Evolutionary conservation across 805 yeast species (phyloP).

Genomic region (Saturnispora silvae): DNA sequence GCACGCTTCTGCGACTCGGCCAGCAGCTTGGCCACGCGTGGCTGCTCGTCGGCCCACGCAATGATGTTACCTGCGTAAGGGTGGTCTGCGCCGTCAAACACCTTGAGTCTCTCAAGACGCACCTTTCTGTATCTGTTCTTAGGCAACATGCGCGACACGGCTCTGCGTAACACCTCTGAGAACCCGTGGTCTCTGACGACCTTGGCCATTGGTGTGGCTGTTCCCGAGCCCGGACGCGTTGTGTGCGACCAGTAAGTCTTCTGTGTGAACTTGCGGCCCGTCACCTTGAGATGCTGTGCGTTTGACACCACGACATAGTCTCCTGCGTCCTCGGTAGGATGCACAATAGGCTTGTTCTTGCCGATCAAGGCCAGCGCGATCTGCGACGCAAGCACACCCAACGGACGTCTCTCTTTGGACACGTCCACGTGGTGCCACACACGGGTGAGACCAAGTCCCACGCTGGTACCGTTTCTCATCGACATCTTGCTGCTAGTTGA

Average conservation of each 20-base stretch:
- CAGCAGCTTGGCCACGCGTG: conserved; percentile 35
- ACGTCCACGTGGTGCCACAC: conserved; percentile 95
- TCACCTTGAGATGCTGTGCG: conserved; percentile 67
- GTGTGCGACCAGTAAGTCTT: conserved; percentile 87
- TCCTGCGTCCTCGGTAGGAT: conserved; percentile 76
- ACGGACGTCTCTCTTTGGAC: conserved; percentile 69
- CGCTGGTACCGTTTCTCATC: conserved; percentile 33
- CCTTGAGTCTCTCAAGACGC: conserved; percentile 75
- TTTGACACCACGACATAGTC: conserved; percentile 96
- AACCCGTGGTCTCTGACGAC: conserved; percentile 72
- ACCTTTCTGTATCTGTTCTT: conserved; percentile 72
- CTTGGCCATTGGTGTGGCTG: conserved; percentile 70
- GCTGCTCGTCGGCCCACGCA: conserved; percentile 76
- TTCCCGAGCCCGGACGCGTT: conserved; percentile 80
- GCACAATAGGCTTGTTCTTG: conserved; percentile 90
- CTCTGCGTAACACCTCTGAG: conserved; percentile 73
- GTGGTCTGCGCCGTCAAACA: conserved; percentile 78
- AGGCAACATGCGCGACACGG: conserved; percentile 95
- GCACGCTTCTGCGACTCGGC: conserved; percentile 27
- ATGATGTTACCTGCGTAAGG: conserved; percentile 77
- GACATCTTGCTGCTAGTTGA: conserved; percentile 27
- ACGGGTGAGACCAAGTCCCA: conserved; percentile 47
- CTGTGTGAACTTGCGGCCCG: conserved; percentile 75
- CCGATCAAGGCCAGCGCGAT: conserved; percentile 88
- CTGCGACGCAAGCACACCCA: conserved; percentile 85